Evolutionary conservation across 768 basidiomycete genomes (phyloP).

Genomic region (Filobasidium wieringae): DNA sequence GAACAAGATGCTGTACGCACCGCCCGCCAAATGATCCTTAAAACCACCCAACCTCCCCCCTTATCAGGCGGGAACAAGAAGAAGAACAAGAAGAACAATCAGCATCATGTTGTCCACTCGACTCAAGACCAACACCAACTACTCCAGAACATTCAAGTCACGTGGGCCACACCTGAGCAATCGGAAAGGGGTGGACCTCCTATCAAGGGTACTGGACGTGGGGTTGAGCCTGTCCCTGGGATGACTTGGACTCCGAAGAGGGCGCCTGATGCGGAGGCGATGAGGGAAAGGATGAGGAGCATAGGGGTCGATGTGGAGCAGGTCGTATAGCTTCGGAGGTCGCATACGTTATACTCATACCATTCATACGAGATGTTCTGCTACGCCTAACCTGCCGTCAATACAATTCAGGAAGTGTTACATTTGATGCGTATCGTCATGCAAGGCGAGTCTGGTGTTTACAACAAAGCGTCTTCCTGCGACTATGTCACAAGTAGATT

Average conservation of each 20-base stretch:
- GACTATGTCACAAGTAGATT: too few species aligned
- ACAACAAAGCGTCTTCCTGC: too few species aligned
- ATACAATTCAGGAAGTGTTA: too few species aligned
- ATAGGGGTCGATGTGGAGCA: conserved; percentile 8
- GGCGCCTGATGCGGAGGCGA: conserved; percentile 6
- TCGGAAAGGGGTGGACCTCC: not conserved
- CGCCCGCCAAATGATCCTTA: conserved; percentile 2
- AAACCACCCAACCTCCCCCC: not conserved
- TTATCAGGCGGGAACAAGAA: not conserved
- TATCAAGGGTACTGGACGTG: too few species aligned
- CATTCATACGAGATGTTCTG: too few species aligned
- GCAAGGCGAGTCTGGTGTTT: too few species aligned
- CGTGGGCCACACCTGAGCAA: not conserved
- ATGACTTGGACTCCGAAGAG: conserved; percentile 4
- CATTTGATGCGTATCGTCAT: too few species aligned
- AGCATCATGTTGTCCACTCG: not conserved
- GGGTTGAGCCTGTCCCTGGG: not conserved
- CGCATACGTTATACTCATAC: too few species aligned
- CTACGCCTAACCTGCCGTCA: too few species aligned
- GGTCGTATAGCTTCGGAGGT: too few species aligned
- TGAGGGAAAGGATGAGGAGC: conserved; percentile 10
- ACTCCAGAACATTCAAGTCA: not conserved
- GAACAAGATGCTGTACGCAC: conserved; percentile 28
- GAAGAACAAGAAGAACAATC: not conserved
- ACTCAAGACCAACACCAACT: too few species aligned